Base-by-base conservation (phyloP, 805 yeast species). In the Barnettozyma vustinii region DNA sequence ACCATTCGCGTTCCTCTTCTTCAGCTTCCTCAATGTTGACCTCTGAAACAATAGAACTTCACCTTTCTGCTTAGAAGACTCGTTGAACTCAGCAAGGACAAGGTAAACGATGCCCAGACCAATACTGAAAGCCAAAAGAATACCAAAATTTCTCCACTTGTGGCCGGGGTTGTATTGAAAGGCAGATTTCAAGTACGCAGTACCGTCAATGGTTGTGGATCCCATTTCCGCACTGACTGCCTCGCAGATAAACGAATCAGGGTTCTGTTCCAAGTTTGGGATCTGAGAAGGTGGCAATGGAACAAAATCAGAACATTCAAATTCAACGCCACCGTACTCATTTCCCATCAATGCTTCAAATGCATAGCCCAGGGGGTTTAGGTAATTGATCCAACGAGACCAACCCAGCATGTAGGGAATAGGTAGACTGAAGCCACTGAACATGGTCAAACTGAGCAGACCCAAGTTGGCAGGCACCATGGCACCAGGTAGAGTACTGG, bases 71-170 rank as follows among this genome's bases (percentile, higher is more conserved):
- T 75, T 72, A 1, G 86, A 79, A 60, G 83, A 80, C 59, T 74
- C 76, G 57, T 80, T 79, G 52, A 60, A 66, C 61, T 85, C 91
- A 45, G 80, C 74, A 48, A 80, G 67, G 4, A 67, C 33, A 51
- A 85, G 62, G 62, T 84, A 83, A 9, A 76, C 67, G 44, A 55
- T 58, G 49, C 83, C 71, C 65, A 84, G 80, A 63, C 81, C 73
- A 37, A 82, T 49, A 19, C 67, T 65, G 59, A 74, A 86, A 1
- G 73, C 89, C 54, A 81, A 44, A 33, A 72, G 63, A 54, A 87
- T 82, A 60, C 91, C 87, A 52, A 71, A 72, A 56, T 82, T 77
- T 67, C 87, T 73, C 87, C 88, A 83, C 60, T 72, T 69, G 62
- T 81, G 81, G 10, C 60, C 40, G 48, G 64, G 61, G 40, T 59